Percentiles rank a stretch among this genome's conserved stretches.
phyloP scores from a whole-genome alignment of 148 eudicot species.

The Chenopodium album region DNA sequence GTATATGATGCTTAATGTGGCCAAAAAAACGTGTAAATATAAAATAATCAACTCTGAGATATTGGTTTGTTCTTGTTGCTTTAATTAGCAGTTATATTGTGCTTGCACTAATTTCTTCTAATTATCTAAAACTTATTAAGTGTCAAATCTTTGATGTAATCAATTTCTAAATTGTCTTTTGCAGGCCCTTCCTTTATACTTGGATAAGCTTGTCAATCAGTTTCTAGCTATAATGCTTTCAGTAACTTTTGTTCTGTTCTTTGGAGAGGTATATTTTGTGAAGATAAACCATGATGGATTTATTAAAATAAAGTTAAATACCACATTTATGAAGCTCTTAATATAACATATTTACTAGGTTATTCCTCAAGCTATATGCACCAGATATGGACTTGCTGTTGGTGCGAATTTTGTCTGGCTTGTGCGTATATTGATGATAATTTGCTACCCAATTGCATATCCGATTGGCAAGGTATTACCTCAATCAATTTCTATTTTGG shows the following conservation, averaged over 20 bases:
- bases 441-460: slow-evolving; percentile 86
- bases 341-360: slow-evolving; percentile 39
- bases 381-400: slow-evolving; percentile 93
- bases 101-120: background rate
- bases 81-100: background rate
- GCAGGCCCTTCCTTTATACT: slow-evolving; percentile 90
- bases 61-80: background rate
- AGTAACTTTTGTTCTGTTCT: slow-evolving; percentile 86
- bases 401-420: slow-evolving; percentile 90
- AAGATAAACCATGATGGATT: background rate
- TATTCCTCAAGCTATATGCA: slow-evolving; percentile 94
- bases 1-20: background rate
- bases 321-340: background rate
- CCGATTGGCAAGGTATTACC: slow-evolving; percentile 80
- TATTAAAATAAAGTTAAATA: background rate
- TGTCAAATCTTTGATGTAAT: background rate
- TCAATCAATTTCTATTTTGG: background rate
- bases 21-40: background rate
- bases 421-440: slow-evolving; percentile 73
- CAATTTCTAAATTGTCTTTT: background rate
- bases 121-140: background rate
- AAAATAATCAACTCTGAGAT: background rate
- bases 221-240: slow-evolving; percentile 77
- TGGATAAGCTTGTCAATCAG: slow-evolving; percentile 80
- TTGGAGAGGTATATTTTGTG: slow-evolving; percentile 69